phyloP scores from a whole-genome alignment of 805 yeast genomes.

The Priceomyces haplophilus region DNA sequence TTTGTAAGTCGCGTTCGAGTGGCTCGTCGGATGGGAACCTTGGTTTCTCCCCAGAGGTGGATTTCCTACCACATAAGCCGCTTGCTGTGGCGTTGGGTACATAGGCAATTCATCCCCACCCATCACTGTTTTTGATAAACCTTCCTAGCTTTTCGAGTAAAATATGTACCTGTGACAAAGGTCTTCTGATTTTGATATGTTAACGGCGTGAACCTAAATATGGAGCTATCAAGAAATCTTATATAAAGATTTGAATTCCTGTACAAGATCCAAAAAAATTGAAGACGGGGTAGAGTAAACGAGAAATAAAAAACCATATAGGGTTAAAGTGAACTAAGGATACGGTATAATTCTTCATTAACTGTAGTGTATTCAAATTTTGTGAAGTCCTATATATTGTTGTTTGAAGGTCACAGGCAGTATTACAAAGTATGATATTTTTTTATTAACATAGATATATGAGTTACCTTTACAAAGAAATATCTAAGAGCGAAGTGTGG shows the following conservation, averaged over 20 bases:
- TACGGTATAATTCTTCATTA: too few relatives aligned
- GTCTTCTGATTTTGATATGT: neutral
- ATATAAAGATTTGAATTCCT: neutral
- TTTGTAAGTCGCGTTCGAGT: constrained; percentile 5
- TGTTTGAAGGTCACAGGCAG: too few relatives aligned
- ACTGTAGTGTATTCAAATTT: too few relatives aligned
- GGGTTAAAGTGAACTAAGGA: too few relatives aligned
- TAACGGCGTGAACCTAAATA: neutral
- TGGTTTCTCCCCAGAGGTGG: constrained; percentile 8
- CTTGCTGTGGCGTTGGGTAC: constrained; percentile 47
- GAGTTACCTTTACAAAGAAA: constrained; percentile 4
- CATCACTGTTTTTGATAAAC: constrained; percentile 11
- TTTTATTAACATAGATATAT: constrained; percentile 6
- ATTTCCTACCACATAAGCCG: constrained; percentile 27
- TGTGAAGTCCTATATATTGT: too few relatives aligned
- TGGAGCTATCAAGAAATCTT: neutral
- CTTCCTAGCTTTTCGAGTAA: neutral
- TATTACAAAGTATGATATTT: constrained; percentile 5
- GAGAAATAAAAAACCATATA: too few relatives aligned
- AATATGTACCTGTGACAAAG: neutral
- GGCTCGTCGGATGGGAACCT: constrained; percentile 7
- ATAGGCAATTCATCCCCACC: constrained; percentile 39
- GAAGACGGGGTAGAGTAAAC: too few relatives aligned
- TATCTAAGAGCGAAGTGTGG: constrained; percentile 1
- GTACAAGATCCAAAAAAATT: too few relatives aligned